Evolutionary conservation across 169 alveolate genomes (phyloP), one percentile per base, ranked within the genome.

Genomic region (Plasmodium sp.): DNA sequence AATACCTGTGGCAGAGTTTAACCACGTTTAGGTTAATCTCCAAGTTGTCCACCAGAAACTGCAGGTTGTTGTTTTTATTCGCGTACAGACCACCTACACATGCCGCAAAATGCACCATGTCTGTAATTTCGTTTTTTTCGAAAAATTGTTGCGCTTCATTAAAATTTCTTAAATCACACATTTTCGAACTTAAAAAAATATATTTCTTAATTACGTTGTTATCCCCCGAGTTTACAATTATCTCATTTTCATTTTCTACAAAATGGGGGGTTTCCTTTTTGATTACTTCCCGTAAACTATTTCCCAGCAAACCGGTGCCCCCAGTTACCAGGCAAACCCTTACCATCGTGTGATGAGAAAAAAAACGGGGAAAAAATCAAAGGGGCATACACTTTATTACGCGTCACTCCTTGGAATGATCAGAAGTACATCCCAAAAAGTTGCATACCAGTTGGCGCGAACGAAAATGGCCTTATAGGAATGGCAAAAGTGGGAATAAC

Each of bases 91-190:
- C 90, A 41, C 90, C 94, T 43, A 80, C 90, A 90, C 67, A 81
- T 41, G 94, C 94, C 10, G 94, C 90, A 67, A 90, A 90, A 90
- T 90, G 94, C 74, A 90, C 74, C 43, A 90, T 90, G 39, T 90
- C 94, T 18, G 94, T 90, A 80, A 90, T 62, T 67, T 79, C 58
- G 82, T 90, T 22, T 80, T 90, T 80, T 90, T 80, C 77, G 51
- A 90, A 90, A 90, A 90, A 31, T 18, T 58, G 33, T 72, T 74
- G 33, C 5, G 91, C 54, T 12, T 90, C 90, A 79, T 90, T 71
- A 80, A 45, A 90, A 80, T 90, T 71, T 80, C n/a, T 90, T 71
- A 90, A 80, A 90, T 90, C 83, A 90, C 94, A 90, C 27, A 90
- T 62, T 41, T 90, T 81, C 5, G 94, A 90, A 74, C 94, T 90